These are phyloP conservation scores for Phytophthora palmivora DNA, from an alignment of 352 stramenopile species.

Conservation along the genomic window DNA sequence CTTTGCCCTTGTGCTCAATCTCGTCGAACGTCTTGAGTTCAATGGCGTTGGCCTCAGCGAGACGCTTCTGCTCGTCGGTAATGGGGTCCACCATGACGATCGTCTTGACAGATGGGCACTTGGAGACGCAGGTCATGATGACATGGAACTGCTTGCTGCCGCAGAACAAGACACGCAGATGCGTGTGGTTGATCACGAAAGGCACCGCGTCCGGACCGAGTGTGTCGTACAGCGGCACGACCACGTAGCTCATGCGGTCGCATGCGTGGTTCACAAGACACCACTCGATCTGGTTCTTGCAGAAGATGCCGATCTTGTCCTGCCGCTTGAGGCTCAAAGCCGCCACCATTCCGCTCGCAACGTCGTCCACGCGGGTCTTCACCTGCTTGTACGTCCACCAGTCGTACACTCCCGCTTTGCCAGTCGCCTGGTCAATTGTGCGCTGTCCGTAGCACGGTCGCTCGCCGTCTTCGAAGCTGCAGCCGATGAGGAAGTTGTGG, in stretches of 20 bases:
- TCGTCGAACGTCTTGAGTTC: constrained; percentile 43
- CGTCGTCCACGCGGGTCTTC: constrained; percentile 27
- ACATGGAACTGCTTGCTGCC: constrained; percentile 49
- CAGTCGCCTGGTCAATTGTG: constrained; percentile 22
- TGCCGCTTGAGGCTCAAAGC: constrained; percentile 33
- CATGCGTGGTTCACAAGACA: constrained; percentile 45
- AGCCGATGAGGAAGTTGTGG: constrained; percentile 41
- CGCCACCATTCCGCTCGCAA: constrained; percentile 31
- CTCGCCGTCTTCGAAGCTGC: constrained; percentile 27
- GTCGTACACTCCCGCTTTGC: constrained; percentile 37
- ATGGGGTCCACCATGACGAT: constrained; percentile 50
- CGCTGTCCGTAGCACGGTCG: constrained; percentile 43
- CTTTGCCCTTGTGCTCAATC: constrained; percentile 34
- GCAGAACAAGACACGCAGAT: constrained; percentile 54
- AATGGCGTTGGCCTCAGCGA: constrained; percentile 26
- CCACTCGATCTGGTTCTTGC: constrained; percentile 62
- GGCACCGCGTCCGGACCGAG: constrained; percentile 55
- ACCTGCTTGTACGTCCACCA: constrained; percentile 55
- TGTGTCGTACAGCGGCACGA: constrained; percentile 71
- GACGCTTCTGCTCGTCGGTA: constrained; percentile 33
- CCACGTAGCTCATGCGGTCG: constrained; percentile 53
- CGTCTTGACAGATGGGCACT: constrained; percentile 45
- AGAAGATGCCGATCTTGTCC: constrained; percentile 54
- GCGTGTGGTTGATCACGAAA: constrained; percentile 66
- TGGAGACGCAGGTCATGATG: constrained; percentile 40